phyloP scores from a whole-genome alignment of 345 rosid genomes.

The Euphorbia lathyris region DNA sequence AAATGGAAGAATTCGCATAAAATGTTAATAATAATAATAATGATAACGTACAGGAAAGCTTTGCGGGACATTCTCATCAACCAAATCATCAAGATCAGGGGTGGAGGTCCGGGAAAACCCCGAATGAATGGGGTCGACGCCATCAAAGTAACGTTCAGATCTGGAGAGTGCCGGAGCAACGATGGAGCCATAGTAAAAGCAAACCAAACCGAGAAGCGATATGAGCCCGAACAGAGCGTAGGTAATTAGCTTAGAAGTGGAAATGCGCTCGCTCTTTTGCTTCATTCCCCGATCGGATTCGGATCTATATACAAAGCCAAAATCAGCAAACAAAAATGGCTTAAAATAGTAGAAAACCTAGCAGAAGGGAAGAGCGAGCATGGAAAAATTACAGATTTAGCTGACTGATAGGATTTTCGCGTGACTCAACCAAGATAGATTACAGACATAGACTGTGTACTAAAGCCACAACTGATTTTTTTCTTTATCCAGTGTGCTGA shows the following conservation, averaged over 20 bases:
- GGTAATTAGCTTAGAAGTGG: conserved; percentile 47
- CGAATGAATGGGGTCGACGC: conserved; percentile 40
- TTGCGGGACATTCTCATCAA: conserved; percentile 43
- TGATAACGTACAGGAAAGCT: conserved; percentile 59
- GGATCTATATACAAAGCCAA: neutral
- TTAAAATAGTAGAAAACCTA: neutral
- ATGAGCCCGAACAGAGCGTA: conserved; percentile 57
- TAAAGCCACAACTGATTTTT: too few species aligned
- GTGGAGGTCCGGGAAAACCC: conserved; percentile 17
- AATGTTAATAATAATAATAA: too few species aligned
- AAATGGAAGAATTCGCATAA: too few species aligned
- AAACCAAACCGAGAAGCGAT: conserved; percentile 55
- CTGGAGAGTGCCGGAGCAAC: conserved; percentile 67
- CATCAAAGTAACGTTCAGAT: conserved; percentile 43
- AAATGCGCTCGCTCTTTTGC: conserved; percentile 46
- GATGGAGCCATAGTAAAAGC: conserved; percentile 72
- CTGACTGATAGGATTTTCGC: neutral
- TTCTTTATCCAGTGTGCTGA: too few species aligned
- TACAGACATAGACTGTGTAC: neutral
- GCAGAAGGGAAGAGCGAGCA: too few species aligned
- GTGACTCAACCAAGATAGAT: neutral
- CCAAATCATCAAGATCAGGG: conserved; percentile 34
- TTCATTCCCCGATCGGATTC: conserved; percentile 44
- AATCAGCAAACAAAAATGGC: neutral
- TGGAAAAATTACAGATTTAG: neutral